A percentile compares a stretch with the other conserved stretches of the same genome.
These are phyloP conservation scores for Metarhizium album DNA, from an alignment of 2,329 filamentous ascomycete genomes.

Conservation along the genomic window DNA sequence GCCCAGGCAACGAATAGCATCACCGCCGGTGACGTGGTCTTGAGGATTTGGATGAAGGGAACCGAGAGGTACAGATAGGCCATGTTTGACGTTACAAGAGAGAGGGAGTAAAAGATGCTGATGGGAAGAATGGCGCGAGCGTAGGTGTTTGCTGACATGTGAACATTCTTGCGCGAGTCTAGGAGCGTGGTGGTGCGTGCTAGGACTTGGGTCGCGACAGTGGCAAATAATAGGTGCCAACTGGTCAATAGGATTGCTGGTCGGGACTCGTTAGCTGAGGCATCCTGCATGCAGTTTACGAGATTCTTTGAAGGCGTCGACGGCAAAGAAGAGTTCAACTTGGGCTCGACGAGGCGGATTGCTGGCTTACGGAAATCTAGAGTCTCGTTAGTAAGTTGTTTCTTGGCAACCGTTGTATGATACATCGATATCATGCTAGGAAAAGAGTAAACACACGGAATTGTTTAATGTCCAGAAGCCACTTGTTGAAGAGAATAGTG, in stretches of 20 bases:
- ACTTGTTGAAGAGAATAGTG: constrained; percentile 90
- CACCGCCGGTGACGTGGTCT: constrained; percentile 55
- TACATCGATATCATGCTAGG: too few relatives aligned
- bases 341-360: too few relatives aligned
- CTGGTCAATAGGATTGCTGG: constrained; percentile 47
- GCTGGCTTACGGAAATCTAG: constrained; percentile 2
- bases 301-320: background rate
- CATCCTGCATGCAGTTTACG: background rate
- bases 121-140: constrained; percentile 55
- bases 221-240: constrained; percentile 59
- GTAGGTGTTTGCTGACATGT: constrained; percentile 50
- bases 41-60: constrained; percentile 62
- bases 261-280: background rate
- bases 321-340: too few relatives aligned
- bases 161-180: constrained; percentile 50
- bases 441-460: constrained; percentile 9
- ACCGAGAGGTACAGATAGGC: constrained; percentile 58
- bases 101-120: constrained; percentile 53
- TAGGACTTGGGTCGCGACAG: constrained; percentile 53
- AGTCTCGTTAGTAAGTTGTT: background rate
- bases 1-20: constrained; percentile 55
- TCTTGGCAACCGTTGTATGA: background rate
- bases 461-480: constrained; percentile 51
- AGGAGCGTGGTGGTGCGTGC: constrained; percentile 52
- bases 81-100: constrained; percentile 56